phyloP scores from a whole-genome alignment of 2,329 filamentous ascomycete species.

The Fusarium nanum region DNA sequence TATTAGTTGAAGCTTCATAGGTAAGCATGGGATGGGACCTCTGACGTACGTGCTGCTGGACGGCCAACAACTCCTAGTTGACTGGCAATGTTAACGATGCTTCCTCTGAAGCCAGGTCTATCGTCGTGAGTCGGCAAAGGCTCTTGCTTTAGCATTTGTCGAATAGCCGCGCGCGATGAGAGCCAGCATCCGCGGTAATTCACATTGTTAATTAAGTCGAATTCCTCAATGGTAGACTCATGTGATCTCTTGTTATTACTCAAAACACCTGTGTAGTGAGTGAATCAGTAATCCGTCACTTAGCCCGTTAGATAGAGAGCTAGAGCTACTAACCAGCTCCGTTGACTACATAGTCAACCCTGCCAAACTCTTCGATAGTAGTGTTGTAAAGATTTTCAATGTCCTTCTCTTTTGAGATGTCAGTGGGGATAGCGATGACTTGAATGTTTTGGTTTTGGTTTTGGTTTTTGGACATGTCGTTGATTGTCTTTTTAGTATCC shows the following conservation, averaged over 20 bases:
- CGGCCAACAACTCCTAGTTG: conserved; percentile 63
- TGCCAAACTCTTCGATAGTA: background rate
- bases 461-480: background rate
- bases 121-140: conserved; percentile 53
- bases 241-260: conserved; percentile 22
- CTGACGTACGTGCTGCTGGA: conserved; percentile 51
- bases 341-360: conserved; percentile 25
- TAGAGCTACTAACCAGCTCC: conserved; percentile 11
- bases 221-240: conserved; percentile 43
- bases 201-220: conserved; percentile 65
- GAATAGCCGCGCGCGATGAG: conserved; percentile 57
- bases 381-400: background rate
- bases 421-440: conserved; percentile 4
- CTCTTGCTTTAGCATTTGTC: conserved; percentile 59
- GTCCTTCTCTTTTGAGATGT: conserved; percentile 15
- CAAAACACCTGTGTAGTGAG: background rate
- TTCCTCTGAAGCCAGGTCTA: conserved; percentile 49
- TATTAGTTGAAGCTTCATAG: background rate
- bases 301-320: background rate
- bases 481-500: background rate
- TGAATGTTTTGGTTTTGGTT: background rate
- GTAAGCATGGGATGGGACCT: too few relatives aligned
- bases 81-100: conserved; percentile 65
- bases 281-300: background rate
- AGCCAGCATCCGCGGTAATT: conserved; percentile 67